Conservation (phyloP, 352 stramenopile genomes). For the Ochromonadaceae sp. region DNA sequence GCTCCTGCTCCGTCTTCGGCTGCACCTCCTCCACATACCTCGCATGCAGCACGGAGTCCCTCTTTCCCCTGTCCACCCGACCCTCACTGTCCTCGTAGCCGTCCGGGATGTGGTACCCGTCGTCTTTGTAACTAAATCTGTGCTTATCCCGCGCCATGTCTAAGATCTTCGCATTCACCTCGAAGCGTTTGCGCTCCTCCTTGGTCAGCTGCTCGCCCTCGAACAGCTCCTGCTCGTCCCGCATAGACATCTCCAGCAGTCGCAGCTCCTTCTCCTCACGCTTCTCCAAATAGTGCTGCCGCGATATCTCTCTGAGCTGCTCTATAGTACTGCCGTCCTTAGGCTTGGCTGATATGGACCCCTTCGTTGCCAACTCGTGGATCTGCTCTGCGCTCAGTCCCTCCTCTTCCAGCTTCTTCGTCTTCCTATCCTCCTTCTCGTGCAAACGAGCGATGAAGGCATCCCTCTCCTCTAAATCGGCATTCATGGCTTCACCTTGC, state of each 20-base stretch:
- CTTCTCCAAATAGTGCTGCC: constrained; percentile 92
- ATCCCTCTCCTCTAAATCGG: constrained; percentile 33
- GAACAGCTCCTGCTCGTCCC: constrained; percentile 64
- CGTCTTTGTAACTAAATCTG: constrained; percentile 36
- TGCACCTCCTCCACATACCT: constrained; percentile 77
- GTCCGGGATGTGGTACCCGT: constrained; percentile 78
- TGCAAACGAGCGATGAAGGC: constrained; percentile 32
- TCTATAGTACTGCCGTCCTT: constrained; percentile 29
- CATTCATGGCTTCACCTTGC: constrained; percentile 20
- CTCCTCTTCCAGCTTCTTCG: constrained; percentile 25
- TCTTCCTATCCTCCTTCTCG: constrained; percentile 34
- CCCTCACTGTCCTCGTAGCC: constrained; percentile 81
- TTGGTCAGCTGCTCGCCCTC: constrained; percentile 24
- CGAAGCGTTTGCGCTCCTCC: constrained; percentile 20
- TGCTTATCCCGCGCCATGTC: constrained; percentile 54
- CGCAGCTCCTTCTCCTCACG: constrained; percentile 89
- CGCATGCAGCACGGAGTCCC: constrained; percentile 75
- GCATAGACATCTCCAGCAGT: constrained; percentile 63
- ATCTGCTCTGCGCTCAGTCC: constrained; percentile 53
- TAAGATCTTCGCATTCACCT: constrained; percentile 46
- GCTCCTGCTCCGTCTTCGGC: constrained; percentile 89
- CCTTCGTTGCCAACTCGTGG: constrained; percentile 52
- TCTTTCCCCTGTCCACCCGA: constrained; percentile 60
- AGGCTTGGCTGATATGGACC: constrained; percentile 32
- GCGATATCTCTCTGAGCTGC: constrained; percentile 64